These are phyloP conservation scores for Mollisiaceae sp. DNA, from an alignment of 2,329 filamentous ascomycete species.

Conservation along the genomic window DNA sequence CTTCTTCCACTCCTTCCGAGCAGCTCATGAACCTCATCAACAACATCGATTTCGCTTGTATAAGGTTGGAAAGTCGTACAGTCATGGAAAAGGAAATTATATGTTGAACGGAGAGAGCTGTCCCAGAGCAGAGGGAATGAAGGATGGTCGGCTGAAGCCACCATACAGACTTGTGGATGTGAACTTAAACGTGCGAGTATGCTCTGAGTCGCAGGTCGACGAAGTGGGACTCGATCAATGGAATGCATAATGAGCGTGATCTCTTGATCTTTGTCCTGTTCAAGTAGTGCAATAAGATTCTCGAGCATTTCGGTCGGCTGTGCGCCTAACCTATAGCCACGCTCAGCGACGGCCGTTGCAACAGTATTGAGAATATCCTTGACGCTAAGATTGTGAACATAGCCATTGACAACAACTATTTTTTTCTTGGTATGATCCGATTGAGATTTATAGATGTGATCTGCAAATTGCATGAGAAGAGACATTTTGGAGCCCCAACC, in stretches of 20 bases:
- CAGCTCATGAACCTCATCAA: conserved; percentile 88
- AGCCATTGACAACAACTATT: conserved; percentile 88
- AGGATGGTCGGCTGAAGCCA: conserved; percentile 86
- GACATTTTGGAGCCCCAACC: conserved; percentile 89
- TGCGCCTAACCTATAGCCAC: conserved; percentile 49
- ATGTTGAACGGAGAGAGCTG: conserved; percentile 78
- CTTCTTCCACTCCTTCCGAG: conserved; percentile 80
- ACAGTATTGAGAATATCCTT: conserved; percentile 75
- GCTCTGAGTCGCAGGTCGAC: conserved; percentile 71
- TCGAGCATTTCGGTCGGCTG: conserved; percentile 71
- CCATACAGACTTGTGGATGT: conserved; percentile 71
- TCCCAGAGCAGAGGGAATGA: conserved; percentile 92
- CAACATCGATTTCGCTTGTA: conserved; percentile 76
- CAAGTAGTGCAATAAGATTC: conserved; percentile 66
- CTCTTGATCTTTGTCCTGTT: conserved; percentile 48
- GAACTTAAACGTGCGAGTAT: conserved; percentile 78
- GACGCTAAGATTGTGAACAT: conserved; percentile 68
- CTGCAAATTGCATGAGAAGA: conserved; percentile 77
- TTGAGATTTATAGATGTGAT: conserved; percentile 61
- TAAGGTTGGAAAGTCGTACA: conserved; percentile 86
- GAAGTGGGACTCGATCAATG: conserved; percentile 79
- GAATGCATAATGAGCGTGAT: conserved; percentile 83
- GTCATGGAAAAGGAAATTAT: conserved; percentile 91
- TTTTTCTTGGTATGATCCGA: conserved; percentile 46
- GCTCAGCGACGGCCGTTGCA: conserved; percentile 61